phyloP scores from a whole-genome alignment of 2,329 filamentous ascomycete species.

The Aureobasidium uvarum region DNA sequence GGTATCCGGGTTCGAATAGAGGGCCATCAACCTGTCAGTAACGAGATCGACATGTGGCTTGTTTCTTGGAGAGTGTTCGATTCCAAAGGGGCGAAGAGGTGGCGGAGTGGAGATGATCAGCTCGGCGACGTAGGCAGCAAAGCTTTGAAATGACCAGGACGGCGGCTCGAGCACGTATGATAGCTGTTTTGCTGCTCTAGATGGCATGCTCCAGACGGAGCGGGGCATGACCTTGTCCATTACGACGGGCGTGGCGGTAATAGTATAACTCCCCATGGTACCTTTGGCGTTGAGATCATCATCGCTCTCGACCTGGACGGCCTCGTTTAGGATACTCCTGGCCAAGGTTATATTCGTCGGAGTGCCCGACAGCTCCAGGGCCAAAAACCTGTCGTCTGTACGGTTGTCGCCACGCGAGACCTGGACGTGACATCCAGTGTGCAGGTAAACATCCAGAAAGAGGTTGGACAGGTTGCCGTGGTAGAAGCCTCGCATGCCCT shows the following conservation, averaged over 20 bases:
- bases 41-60: constrained; percentile 29
- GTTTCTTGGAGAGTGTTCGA: background rate
- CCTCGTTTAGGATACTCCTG: constrained; percentile 7
- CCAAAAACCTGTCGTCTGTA: background rate
- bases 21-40: constrained; percentile 27
- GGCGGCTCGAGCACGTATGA: background rate
- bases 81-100: background rate
- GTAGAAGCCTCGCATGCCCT: constrained; percentile 26
- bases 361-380: constrained; percentile 14
- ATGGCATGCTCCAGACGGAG: constrained; percentile 3
- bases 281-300: background rate
- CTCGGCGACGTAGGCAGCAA: constrained; percentile 25
- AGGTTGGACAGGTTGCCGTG: constrained; percentile 9
- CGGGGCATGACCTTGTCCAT: background rate
- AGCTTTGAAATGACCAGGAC: constrained; percentile 13
- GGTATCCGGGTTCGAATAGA: constrained; percentile 28
- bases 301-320: constrained; percentile 1
- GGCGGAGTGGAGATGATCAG: background rate
- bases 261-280: background rate
- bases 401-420: background rate
- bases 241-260: background rate
- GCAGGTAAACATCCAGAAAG: constrained; percentile 21
- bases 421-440: constrained; percentile 26
- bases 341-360: background rate
- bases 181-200: background rate